phyloP scores from a whole-genome alignment of 2,329 filamentous ascomycete species.

The Dendryphion nanum region DNA sequence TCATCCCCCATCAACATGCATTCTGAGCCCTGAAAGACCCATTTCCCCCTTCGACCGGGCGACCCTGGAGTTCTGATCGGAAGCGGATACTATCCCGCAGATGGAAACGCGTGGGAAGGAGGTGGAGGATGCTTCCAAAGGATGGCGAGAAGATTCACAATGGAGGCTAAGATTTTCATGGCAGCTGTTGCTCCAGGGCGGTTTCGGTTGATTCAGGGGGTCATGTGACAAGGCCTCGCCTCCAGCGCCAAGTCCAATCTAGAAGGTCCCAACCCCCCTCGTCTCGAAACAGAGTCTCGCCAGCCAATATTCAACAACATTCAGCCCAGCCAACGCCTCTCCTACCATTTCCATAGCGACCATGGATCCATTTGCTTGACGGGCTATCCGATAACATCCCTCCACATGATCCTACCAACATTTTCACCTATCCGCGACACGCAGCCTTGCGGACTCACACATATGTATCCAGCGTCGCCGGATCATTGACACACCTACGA shows the following conservation, averaged over 20 bases:
- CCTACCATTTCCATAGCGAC: background rate
- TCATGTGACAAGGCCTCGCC: too few species aligned
- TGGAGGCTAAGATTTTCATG: too few species aligned
- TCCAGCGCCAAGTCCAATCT: too few species aligned
- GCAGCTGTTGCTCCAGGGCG: too few species aligned
- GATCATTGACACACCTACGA: background rate
- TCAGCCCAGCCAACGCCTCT: background rate
- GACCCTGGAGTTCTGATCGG: background rate
- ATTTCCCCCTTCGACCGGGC: background rate
- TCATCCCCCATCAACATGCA: background rate
- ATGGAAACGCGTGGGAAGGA: too few species aligned
- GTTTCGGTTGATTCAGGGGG: too few species aligned
- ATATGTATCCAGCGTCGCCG: slow-evolving; percentile 2
- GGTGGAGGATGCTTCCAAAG: too few species aligned
- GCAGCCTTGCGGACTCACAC: background rate
- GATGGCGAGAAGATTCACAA: too few species aligned
- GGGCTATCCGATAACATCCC: background rate
- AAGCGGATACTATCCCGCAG: too few species aligned
- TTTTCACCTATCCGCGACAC: slow-evolving; percentile 1
- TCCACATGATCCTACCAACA: background rate
- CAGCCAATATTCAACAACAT: too few species aligned
- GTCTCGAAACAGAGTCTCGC: too few species aligned
- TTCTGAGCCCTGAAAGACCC: background rate
- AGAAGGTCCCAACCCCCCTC: too few species aligned
- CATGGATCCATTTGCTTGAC: background rate